phyloP scores from a whole-genome alignment of 129 eudicot genomes.

The Deinandra increscens region DNA sequence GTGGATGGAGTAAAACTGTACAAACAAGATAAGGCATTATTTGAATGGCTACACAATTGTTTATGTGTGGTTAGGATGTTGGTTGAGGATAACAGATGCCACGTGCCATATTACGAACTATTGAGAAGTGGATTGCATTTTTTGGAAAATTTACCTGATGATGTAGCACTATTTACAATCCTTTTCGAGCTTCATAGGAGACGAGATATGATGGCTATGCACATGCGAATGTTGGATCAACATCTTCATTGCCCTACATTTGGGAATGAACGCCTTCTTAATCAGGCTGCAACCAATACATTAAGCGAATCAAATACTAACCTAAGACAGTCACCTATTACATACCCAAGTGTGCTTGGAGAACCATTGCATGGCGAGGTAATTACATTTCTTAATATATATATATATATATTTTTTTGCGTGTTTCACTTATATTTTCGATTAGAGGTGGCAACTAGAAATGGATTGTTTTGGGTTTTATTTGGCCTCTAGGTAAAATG shows the following conservation, averaged over 20 bases:
- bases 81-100: constrained; percentile 86
- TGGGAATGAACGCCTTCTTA: constrained; percentile 79
- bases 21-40: constrained; percentile 71
- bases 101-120: constrained; percentile 89
- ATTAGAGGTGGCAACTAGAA: not conserved
- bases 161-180: constrained; percentile 86
- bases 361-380: constrained; percentile 99
- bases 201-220: constrained; percentile 96
- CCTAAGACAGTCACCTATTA: constrained; percentile 88
- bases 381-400: constrained; percentile 18
- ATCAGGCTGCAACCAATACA: constrained; percentile 61
- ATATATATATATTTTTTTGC: not conserved
- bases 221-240: constrained; percentile 97
- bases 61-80: constrained; percentile 88
- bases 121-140: constrained; percentile 83
- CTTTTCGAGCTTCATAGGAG: constrained; percentile 89
- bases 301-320: constrained; percentile 66
- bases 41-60: constrained; percentile 88
- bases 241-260: constrained; percentile 96
- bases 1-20: constrained; percentile 57
- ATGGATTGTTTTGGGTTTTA: not conserved
- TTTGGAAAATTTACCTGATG: constrained; percentile 86
- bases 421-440: not conserved
- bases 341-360: constrained; percentile 98
- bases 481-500: not conserved